Base-by-base conservation (phyloP, 305 asterid species). In the Withania somnifera region DNA sequence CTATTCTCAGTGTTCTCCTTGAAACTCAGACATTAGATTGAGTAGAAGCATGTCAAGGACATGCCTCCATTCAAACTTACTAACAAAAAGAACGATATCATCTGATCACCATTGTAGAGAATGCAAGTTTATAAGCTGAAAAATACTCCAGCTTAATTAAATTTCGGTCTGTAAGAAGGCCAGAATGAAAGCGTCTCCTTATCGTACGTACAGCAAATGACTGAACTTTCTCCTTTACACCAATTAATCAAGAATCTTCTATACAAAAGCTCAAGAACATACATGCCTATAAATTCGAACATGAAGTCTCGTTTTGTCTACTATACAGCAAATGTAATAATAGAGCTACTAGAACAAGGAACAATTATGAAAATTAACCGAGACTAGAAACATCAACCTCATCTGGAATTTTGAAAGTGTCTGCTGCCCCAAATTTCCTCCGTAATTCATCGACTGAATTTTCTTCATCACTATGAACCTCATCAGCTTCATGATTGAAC, bases 391-490 rank as follows among this genome's bases (percentile, higher is more conserved):
- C 88, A 81, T 95, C 97, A 61, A 92, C 90, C 54, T 95, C 97
- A 24, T 95, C 97, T 20, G 98, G 97, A 85, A 94, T 82, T 85
- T 63, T 92, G 84, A 95, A 93, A 30, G 97, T 90, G 10, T 91
- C 93, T 61, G 98, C 95, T 14, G 98, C 99, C 34, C 98, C 98
- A 22, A 95, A 93, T 84, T 95, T 95, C 57, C 93, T 88, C 86
- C 86, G 60, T 84, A 86, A 98, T 50, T 87, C 97, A 58, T 85
- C 89, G 5, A 20, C 79, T 11, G 89, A 85, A 17, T 75, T 88
- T 14, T 88, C 98, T 5, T 91, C 93, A 22, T 83, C 87, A 83
- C 92, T 88, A 36, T 87, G 89, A 56, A n/a, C 88, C 19, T 86
- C 92, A 15, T 89, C 92, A 14, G 86, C 83, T 0, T 86, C 90